A percentile compares a stretch with the other conserved stretches of the same genome.
phyloP scores from a whole-genome alignment of 2,329 filamentous ascomycete species.

The Botrytis squamosa region DNA sequence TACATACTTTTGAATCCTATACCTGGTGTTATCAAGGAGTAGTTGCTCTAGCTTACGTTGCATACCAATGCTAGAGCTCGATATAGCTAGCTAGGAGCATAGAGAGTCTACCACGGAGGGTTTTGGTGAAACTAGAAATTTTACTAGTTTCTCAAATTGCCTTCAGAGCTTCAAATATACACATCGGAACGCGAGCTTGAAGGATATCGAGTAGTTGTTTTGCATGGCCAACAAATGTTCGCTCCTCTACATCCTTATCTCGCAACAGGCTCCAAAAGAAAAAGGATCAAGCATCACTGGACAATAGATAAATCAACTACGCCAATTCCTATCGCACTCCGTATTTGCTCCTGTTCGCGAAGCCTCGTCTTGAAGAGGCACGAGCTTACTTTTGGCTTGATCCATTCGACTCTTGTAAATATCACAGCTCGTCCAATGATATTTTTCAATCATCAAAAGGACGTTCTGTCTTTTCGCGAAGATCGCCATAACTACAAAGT shows the following conservation, averaged over 20 bases:
- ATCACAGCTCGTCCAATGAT: neutral
- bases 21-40: neutral
- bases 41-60: neutral
- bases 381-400: constrained; percentile 2
- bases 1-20: neutral
- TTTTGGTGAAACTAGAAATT: neutral
- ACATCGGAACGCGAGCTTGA: neutral
- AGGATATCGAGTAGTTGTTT: neutral
- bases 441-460: neutral
- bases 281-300: neutral
- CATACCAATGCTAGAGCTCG: neutral
- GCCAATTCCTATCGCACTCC: neutral
- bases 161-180: neutral
- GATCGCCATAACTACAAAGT: neutral
- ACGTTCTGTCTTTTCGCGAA: neutral
- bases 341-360: neutral
- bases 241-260: neutral
- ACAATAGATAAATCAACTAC: neutral
- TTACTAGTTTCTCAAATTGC: neutral
- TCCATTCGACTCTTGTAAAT: neutral
- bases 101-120: neutral
- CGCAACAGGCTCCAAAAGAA: neutral
- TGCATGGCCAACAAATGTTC: neutral
- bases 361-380: neutral
- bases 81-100: neutral